Conservation (phyloP, 1,139 yeast species). For the Casaregolazyma lundiana region DNA sequence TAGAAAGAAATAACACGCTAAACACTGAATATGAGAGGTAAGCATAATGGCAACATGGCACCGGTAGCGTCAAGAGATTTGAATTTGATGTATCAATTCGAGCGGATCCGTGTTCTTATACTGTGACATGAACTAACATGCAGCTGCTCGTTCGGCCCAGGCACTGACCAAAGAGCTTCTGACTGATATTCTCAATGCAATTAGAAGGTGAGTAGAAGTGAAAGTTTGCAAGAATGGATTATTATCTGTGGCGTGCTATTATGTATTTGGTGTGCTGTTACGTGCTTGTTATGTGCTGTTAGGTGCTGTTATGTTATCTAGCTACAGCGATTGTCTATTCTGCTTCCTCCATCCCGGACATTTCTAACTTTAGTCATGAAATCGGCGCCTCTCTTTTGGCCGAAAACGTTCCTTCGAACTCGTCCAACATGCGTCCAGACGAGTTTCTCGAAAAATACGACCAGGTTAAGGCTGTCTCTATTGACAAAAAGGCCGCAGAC, state of each 20-base stretch:
- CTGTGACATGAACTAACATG: no score
- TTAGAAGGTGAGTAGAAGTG: slow-evolving; percentile 9
- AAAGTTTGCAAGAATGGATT: no score
- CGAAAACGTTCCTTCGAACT: background rate
- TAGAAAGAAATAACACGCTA: no score
- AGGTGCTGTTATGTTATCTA: background rate
- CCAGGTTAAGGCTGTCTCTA: slow-evolving; percentile 9
- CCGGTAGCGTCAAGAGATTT: no score
- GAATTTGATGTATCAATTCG: background rate
- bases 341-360: background rate
- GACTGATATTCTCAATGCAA: slow-evolving; percentile 11
- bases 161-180: slow-evolving; percentile 7
- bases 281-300: background rate
- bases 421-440: slow-evolving; percentile 1
- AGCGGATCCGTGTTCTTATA: no score
- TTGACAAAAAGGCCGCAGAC: slow-evolving; percentile 15
- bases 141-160: slow-evolving; percentile 1
- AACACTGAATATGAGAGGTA: no score
- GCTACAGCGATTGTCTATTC: background rate
- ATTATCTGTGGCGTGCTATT: background rate
- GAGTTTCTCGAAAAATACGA: slow-evolving; percentile 11
- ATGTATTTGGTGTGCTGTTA: background rate
- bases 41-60: no score
- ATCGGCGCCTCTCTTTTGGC: slow-evolving; percentile 2
- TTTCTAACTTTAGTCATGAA: background rate